phyloP scores from a whole-genome alignment of 2,329 filamentous ascomycete species.

The Penicillium nordicum region DNA sequence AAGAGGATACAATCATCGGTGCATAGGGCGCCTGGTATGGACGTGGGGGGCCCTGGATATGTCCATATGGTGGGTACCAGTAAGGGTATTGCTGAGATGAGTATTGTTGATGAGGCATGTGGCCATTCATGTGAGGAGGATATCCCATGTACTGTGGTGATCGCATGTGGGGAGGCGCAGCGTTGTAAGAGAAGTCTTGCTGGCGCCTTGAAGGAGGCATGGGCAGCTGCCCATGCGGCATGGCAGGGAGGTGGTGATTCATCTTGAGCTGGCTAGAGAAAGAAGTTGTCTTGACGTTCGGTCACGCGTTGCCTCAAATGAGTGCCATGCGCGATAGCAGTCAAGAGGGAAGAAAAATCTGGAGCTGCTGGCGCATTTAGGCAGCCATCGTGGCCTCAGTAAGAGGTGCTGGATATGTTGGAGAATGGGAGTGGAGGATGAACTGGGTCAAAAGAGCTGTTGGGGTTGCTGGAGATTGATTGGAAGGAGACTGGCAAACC shows the following conservation, averaged over 20 bases:
- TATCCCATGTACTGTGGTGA: slow-evolving; percentile 59
- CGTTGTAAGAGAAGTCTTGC: slow-evolving; percentile 45
- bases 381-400: slow-evolving; percentile 35
- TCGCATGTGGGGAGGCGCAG: slow-evolving; percentile 50
- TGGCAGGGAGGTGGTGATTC: slow-evolving; percentile 45
- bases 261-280: slow-evolving; percentile 39
- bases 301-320: slow-evolving; percentile 40
- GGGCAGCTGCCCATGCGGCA: slow-evolving; percentile 49
- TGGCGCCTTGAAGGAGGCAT: slow-evolving; percentile 49
- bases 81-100: slow-evolving; percentile 45
- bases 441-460: slow-evolving; percentile 10
- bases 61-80: slow-evolving; percentile 46
- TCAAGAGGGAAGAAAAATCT: slow-evolving; percentile 19
- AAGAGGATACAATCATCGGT: slow-evolving; percentile 45
- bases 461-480: slow-evolving; percentile 8
- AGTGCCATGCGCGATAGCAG: slow-evolving; percentile 39
- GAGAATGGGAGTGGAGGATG: slow-evolving; percentile 5
- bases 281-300: slow-evolving; percentile 35
- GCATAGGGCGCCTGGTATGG: slow-evolving; percentile 40
- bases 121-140: slow-evolving; percentile 58
- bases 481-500: slow-evolving; percentile 7
- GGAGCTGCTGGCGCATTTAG: slow-evolving; percentile 27
- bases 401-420: slow-evolving; percentile 9
- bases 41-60: slow-evolving; percentile 42
- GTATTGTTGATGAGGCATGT: slow-evolving; percentile 44